phyloP scores from a whole-genome alignment of 139 green algal genomes.

The Desmodesmus armatus region DNA sequence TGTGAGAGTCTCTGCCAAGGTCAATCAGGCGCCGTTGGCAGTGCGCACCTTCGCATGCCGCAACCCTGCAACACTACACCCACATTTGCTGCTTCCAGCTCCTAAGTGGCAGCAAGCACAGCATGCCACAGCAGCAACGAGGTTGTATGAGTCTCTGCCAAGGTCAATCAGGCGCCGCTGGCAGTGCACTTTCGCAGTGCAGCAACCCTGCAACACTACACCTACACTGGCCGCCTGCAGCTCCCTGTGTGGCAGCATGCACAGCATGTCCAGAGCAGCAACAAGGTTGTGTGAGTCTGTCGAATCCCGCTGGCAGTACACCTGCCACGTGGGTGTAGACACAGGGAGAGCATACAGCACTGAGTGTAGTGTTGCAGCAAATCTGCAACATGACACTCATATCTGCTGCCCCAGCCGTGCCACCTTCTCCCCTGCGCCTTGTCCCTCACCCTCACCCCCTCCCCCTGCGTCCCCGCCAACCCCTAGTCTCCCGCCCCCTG shows the following conservation, averaged over 20 bases:
- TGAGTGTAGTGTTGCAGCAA: not conserved
- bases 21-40: not conserved
- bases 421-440: too few species aligned
- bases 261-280: constrained; percentile 20
- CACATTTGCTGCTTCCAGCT: not conserved
- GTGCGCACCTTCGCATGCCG: not conserved
- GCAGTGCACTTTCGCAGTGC: not conserved
- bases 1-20: not conserved
- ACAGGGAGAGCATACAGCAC: too few species aligned
- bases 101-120: not conserved
- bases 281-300: not conserved
- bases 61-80: not conserved
- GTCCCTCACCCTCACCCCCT: too few species aligned
- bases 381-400: not conserved
- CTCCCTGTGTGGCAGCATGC: not conserved
- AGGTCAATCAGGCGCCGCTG: not conserved
- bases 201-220: not conserved
- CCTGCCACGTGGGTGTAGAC: too few species aligned
- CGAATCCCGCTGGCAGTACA: not conserved
- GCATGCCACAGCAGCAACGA: constrained; percentile 20
- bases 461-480: too few species aligned
- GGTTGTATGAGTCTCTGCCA: not conserved
- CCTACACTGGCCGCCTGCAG: not conserved
- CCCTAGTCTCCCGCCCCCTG: not conserved
- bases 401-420: too few species aligned